Evolutionary conservation across 2,329 filamentous ascomycete species (phyloP).

Genomic region (Knoxdaviesia capensis): DNA sequence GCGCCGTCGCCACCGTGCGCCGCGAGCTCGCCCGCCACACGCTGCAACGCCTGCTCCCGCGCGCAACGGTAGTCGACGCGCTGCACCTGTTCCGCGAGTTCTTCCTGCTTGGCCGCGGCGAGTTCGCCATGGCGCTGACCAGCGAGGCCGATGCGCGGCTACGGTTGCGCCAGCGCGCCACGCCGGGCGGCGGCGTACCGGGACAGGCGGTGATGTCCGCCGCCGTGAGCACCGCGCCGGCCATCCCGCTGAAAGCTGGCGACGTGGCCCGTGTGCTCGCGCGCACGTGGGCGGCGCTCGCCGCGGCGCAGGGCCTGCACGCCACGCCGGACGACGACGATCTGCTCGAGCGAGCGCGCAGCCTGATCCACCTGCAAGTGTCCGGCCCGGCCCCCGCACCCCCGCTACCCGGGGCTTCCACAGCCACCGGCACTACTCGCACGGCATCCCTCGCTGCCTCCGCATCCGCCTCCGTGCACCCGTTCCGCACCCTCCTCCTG

Average conservation of each 20-base stretch:
- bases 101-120: slow-evolving; percentile 69
- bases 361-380: slow-evolving; percentile 49
- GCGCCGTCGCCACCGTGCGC: slow-evolving; percentile 56
- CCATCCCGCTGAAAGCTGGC: slow-evolving; percentile 65
- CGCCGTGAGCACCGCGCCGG: too few species aligned
- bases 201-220: too few species aligned
- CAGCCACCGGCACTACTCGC: slow-evolving; percentile 13
- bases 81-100: slow-evolving; percentile 67
- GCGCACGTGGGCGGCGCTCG: slow-evolving; percentile 61
- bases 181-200: slow-evolving; percentile 25
- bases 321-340: slow-evolving; percentile 73
- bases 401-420: slow-evolving; percentile 12
- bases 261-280: slow-evolving; percentile 62
- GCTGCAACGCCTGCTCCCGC: slow-evolving; percentile 62
- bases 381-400: slow-evolving; percentile 24
- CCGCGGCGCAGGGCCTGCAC: slow-evolving; percentile 47
- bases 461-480: too few species aligned
- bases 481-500: slow-evolving; percentile 67
- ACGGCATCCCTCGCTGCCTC: slow-evolving; percentile 20
- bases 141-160: slow-evolving; percentile 68
- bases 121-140: slow-evolving; percentile 77
- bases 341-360: slow-evolving; percentile 62
- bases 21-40: slow-evolving; percentile 68
- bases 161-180: slow-evolving; percentile 42
- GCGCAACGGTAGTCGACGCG: slow-evolving; percentile 55